These are phyloP conservation scores for Aspergillus ruber DNA, from an alignment of 2,329 filamentous ascomycete species.

Conservation along the genomic window DNA sequence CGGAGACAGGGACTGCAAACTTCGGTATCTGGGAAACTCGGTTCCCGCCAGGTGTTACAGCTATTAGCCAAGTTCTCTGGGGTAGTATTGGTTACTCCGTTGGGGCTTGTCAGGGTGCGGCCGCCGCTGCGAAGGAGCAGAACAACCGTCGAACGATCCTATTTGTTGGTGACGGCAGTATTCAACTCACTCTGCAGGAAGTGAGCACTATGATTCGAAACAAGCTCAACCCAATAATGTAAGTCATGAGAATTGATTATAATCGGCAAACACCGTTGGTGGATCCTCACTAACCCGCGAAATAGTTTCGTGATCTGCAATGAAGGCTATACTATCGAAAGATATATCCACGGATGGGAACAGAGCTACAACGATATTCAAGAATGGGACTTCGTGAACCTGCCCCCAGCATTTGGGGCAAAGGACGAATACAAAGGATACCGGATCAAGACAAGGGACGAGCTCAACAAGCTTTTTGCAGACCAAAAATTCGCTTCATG, in stretches of 20 bases:
- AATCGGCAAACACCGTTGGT: not conserved
- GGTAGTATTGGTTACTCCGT: conserved; percentile 61
- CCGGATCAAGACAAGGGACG: conserved; percentile 61
- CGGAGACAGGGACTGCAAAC: conserved; percentile 81
- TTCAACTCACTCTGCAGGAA: conserved; percentile 80
- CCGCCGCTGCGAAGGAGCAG: conserved; percentile 65
- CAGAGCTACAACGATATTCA: conserved; percentile 75
- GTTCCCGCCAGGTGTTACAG: conserved; percentile 71
- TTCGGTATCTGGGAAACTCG: conserved; percentile 82
- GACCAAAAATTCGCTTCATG: conserved; percentile 57
- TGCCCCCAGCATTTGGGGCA: conserved; percentile 64
- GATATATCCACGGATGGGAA: conserved; percentile 78
- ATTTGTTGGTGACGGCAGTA: conserved; percentile 82
- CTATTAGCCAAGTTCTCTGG: conserved; percentile 73
- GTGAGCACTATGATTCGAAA: conserved; percentile 76
- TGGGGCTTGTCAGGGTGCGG: conserved; percentile 60
- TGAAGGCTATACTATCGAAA: conserved; percentile 83
- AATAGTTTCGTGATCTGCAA: conserved; percentile 71
- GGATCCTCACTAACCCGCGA: conserved; percentile 27
- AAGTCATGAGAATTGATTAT: conserved; percentile 26
- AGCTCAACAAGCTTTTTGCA: conserved; percentile 60
- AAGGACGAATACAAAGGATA: conserved; percentile 55
- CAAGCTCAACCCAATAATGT: conserved; percentile 69
- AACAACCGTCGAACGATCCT: conserved; percentile 64
- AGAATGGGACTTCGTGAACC: conserved; percentile 64